Percentiles rank a stretch among this genome's conserved stretches.
phyloP scores from a whole-genome alignment of 805 yeast genomes.

The Pichia exigua region DNA sequence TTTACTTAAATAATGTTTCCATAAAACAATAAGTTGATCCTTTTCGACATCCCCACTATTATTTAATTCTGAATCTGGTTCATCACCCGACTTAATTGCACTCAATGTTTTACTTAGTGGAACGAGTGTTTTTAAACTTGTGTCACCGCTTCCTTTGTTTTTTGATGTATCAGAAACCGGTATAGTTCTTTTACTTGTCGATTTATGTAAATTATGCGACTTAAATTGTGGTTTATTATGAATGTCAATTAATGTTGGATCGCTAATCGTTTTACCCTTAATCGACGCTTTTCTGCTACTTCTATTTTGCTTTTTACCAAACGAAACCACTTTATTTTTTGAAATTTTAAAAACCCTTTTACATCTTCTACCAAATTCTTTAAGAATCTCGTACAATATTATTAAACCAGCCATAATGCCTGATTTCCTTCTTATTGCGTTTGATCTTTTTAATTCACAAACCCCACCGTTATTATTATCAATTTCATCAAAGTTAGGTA shows the following conservation, averaged over 20 bases:
- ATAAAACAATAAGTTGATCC: slow-evolving; percentile 16
- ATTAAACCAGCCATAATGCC: slow-evolving; percentile 23
- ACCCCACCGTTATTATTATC: slow-evolving; percentile 7
- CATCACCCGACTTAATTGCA: neutral
- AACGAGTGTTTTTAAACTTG: neutral
- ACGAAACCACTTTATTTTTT: slow-evolving; percentile 8
- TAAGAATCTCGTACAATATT: slow-evolving; percentile 10
- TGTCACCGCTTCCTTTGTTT: neutral
- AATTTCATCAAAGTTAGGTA: neutral
- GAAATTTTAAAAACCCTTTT: slow-evolving; percentile 17
- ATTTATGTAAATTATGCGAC: slow-evolving; percentile 1
- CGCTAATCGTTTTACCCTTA: neutral
- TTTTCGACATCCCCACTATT: slow-evolving; percentile 1
- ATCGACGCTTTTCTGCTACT: neutral
- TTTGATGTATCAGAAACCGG: neutral
- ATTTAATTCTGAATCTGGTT: neutral
- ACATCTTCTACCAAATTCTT: slow-evolving; percentile 9
- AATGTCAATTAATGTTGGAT: slow-evolving; percentile 8
- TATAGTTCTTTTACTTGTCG: neutral
- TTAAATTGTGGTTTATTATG: slow-evolving; percentile 4
- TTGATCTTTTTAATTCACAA: slow-evolving; percentile 21
- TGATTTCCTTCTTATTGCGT: slow-evolving; percentile 26
- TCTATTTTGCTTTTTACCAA: neutral
- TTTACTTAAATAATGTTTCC: slow-evolving; percentile 24
- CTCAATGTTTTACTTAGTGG: neutral